Conservation (phyloP, 441 rosid species). For the Populus hybrid region DNA sequence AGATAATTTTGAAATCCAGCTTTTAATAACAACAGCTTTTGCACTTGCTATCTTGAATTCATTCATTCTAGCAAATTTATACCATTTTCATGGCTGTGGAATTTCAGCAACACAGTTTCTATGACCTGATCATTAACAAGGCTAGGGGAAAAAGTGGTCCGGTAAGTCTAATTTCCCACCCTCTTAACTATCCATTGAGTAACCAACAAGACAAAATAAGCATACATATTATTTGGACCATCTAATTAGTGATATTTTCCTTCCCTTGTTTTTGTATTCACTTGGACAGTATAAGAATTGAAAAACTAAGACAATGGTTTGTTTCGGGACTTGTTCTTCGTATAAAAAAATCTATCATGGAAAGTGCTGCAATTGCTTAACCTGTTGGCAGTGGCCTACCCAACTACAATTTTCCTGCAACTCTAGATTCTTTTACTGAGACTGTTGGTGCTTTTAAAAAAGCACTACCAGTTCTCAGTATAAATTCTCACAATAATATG, state of each 20-base stretch:
- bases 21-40: not conserved
- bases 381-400: not conserved
- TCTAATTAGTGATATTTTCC: not conserved
- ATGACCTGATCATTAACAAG: conserved; percentile 86
- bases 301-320: not conserved
- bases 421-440: not conserved
- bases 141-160: conserved; percentile 99
- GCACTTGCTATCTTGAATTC: conserved; percentile 7
- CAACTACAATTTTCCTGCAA: not conserved
- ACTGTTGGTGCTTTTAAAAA: not conserved
- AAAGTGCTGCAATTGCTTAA: not conserved
- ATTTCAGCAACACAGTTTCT: conserved; percentile 96
- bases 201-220: not conserved
- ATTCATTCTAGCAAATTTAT: conserved; percentile 9
- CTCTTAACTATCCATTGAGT: not conserved
- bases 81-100: conserved; percentile 19
- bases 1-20: conserved; percentile 30
- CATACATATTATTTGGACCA: not conserved
- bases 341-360: not conserved
- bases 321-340: not conserved
- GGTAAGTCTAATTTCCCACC: conserved; percentile 38
- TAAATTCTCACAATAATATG: not conserved
- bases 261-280: not conserved
- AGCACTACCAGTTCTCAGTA: not conserved
- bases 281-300: not conserved